Evolutionary conservation across 352 stramenopile genomes (phyloP), one percentile per base, ranked within the genome.

Genomic region (Phytophthora ramorum): DNA sequence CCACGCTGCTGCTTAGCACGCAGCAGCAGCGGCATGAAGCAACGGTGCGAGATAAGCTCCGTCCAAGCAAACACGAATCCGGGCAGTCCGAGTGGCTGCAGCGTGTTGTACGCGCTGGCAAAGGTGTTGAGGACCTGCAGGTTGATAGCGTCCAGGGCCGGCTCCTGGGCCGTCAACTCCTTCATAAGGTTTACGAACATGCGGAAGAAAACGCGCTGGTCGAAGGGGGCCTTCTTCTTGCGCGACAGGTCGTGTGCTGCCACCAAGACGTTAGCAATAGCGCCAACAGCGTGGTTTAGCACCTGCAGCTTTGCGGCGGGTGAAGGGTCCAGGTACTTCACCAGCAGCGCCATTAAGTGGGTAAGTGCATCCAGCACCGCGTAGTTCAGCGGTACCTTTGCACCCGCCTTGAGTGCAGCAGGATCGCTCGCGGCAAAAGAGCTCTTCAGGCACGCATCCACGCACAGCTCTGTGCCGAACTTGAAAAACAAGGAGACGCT

Each of bases 11-110:
- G 88, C 76, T 98, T 97, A 9, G 91, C 82, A 26, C 81, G 83
- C 28, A 99, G 75, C 26, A 99, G 75, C 69, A 98, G 90, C n/a
- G 97, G 97, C 83, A 99, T 98, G 68, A 99, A 99, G 76, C 97
- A 98, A 7, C 97, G 87, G 77, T 99, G 97, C 22, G 95, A 99
- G 16, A 99, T 94, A 13, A 99, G 86, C 78, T 99, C 97, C 32
- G 98, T 96, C 98, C 98, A 99, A 30, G 96, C 95, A 83, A 99
- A 99, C 34, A 98, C 93, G 76, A 99, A 99, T 12, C 90, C 93
- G 34, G 98, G 97, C 14, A 99, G 80, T 38, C 95, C 92, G 41
- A 97, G 73, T 14, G 98, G 98, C 81, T 99, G 98, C 17, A 99
- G 79, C 49, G 97, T 96, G 71, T 99, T 98, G 76, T 98, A 98